These are phyloP conservation scores for Fomitopsis pulvina DNA, from an alignment of 768 basidiomycete genomes.

Conservation along the genomic window DNA sequence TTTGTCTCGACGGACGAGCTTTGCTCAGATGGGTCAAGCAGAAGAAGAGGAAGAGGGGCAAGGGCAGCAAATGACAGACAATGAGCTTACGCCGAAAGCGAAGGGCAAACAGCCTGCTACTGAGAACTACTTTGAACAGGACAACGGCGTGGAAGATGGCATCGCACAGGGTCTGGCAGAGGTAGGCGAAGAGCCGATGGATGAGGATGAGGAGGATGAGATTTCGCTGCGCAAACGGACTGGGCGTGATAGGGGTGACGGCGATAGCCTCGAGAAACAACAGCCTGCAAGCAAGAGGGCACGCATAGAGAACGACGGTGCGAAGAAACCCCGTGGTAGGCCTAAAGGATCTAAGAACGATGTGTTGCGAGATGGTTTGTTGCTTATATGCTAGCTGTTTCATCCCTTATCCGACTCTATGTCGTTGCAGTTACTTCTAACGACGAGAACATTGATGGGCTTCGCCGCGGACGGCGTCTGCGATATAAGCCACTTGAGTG, in stretches of 20 bases:
- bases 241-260: background rate
- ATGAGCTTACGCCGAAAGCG: conserved; percentile 11
- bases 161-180: conserved; percentile 30
- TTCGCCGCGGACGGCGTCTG: conserved; percentile 66
- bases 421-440: conserved; percentile 18
- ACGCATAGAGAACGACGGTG: conserved; percentile 27
- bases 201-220: conserved; percentile 11
- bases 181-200: conserved; percentile 23
- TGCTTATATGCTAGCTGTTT: background rate
- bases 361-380: conserved; percentile 20
- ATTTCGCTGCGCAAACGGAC: conserved; percentile 2
- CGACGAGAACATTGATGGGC: conserved; percentile 32
- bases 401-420: background rate
- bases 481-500: conserved; percentile 74
- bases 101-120: conserved; percentile 30
- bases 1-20: conserved; percentile 25
- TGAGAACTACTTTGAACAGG: conserved; percentile 26
- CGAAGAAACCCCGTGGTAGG: conserved; percentile 11
- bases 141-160: conserved; percentile 34
- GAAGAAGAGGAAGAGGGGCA: conserved; percentile 37
- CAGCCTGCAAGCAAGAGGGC: conserved; percentile 23
- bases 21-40: conserved; percentile 44
- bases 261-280: conserved; percentile 20
- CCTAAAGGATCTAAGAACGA: conserved; percentile 12
- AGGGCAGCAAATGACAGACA: conserved; percentile 12